Conservation (phyloP, 2,329 filamentous ascomycete species). For the Sclerotinia nivalis region DNA sequence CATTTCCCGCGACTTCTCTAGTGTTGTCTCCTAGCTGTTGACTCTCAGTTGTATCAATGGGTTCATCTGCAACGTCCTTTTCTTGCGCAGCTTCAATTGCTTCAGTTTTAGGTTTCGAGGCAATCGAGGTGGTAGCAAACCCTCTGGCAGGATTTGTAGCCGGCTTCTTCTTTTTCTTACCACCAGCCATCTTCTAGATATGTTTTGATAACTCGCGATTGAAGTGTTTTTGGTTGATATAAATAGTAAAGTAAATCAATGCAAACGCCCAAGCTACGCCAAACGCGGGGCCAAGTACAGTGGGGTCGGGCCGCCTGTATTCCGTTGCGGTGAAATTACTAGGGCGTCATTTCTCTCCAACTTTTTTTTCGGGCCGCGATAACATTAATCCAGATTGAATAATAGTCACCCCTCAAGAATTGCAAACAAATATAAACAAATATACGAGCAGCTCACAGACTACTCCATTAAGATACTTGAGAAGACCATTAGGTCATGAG, state of each 20-base stretch:
- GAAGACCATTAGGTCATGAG: slow-evolving; percentile 36
- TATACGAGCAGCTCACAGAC: neutral
- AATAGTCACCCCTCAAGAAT: slow-evolving; percentile 5
- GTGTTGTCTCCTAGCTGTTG: slow-evolving; percentile 1
- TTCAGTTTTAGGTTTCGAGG: slow-evolving; percentile 76
- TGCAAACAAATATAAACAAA: neutral
- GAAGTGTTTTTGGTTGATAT: slow-evolving; percentile 10
- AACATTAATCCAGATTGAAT: slow-evolving; percentile 20
- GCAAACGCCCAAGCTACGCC: slow-evolving; percentile 10
- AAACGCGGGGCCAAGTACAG: slow-evolving; percentile 24
- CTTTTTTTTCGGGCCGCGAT: slow-evolving; percentile 17
- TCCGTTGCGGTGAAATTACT: slow-evolving; percentile 8
- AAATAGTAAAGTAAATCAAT: slow-evolving; percentile 9
- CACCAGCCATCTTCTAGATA: slow-evolving; percentile 59
- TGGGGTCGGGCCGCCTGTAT: slow-evolving; percentile 11
- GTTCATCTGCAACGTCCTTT: slow-evolving; percentile 32
- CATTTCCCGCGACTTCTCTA: slow-evolving; percentile 23
- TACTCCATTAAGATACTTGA: slow-evolving; percentile 3
- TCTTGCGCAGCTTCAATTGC: slow-evolving; percentile 39
- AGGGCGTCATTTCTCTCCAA: slow-evolving; percentile 20
- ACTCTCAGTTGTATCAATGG: slow-evolving; percentile 27
- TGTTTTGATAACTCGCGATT: slow-evolving; percentile 7
- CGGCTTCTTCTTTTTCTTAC: slow-evolving; percentile 85
- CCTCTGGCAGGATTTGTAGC: slow-evolving; percentile 84
- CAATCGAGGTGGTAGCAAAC: slow-evolving; percentile 90